Percentiles rank a stretch among this genome's conserved stretches.
Conservation (phyloP, 163 green algal genomes). For the Chloroidium sp. region DNA sequence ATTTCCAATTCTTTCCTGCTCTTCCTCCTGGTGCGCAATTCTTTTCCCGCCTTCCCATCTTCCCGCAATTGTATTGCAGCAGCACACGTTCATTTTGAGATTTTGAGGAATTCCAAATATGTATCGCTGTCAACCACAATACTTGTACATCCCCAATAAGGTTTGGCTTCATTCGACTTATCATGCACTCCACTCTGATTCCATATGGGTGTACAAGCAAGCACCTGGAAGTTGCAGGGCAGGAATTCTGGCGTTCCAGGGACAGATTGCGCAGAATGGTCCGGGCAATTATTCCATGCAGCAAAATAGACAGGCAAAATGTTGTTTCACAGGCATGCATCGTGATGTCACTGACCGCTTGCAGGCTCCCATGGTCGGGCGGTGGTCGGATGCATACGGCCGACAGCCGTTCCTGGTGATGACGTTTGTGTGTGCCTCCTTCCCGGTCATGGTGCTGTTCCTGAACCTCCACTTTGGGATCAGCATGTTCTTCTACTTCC, state of each 20-base stretch:
- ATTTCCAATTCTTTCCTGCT: slow-evolving; percentile 36
- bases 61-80: not conserved
- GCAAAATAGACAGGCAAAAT: too few relatives aligned
- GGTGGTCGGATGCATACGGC: slow-evolving; percentile 50
- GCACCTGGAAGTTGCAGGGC: too few relatives aligned
- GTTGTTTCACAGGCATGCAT: too few relatives aligned
- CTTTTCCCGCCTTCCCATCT: too few relatives aligned
- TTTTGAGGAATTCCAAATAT: not conserved
- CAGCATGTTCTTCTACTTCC: slow-evolving; percentile 30
- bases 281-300: too few relatives aligned
- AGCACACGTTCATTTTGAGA: not conserved
- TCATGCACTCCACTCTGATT: too few relatives aligned
- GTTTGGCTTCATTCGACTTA: too few relatives aligned
- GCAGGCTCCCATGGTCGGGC: slow-evolving; percentile 43
- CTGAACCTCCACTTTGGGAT: slow-evolving; percentile 18
- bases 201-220: too few relatives aligned
- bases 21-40: slow-evolving; percentile 30
- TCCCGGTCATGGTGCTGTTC: slow-evolving; percentile 27
- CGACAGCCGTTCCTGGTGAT: slow-evolving; percentile 60
- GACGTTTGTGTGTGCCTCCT: slow-evolving; percentile 18
- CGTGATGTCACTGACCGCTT: not conserved
- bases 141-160: not conserved
- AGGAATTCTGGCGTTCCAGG: too few relatives aligned
- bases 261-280: too few relatives aligned
- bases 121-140: not conserved